Base-by-base conservation (phyloP, 2,329 filamentous ascomycete genomes). In the Phialocephala sp. region DNA sequence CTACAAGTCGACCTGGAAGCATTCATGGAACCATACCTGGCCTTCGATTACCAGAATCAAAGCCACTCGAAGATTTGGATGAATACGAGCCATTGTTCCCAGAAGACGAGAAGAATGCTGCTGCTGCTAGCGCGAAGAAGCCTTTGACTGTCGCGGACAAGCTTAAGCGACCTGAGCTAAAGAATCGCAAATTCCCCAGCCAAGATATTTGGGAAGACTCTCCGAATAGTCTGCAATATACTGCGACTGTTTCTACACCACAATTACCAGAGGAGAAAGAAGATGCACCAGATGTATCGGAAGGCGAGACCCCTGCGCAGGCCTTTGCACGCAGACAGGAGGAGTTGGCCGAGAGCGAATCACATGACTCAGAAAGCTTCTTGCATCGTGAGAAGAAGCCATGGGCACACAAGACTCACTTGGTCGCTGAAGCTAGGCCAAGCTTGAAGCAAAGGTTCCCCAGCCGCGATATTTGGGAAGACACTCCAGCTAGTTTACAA, bases 141-240 rank as follows among this genome's bases (percentile, higher is more conserved):
- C 81, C 80, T 9, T 75, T 83, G 59, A 82, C 82, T n/a, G 79
- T 82, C 37, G 80, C 80, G 37, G 83, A 87, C 65, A 84, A 84
- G 69, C 81, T 88, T 71, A 88, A 87, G 77, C 80, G 82, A 43
- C 80, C 83, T 5, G 81, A 84, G 45, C 68, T 81, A 63, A 83
- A 87, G 69, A 80, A 84, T 67, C 86, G 87, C 69, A 90, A 90
- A 68, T 99, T 99, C 79, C 95, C 95, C 1, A 97, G 94, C 77
- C 91, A 94, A 77, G 95, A 99, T 76, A 87, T 98, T 47, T 99
- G 95, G 95, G 95, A 99, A 80, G 96, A 99, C 77, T 90, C 93
- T 0, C 95, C 96, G 4, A 91, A 89, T 75, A 97, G 93, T 78
- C 83, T 92, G 60, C 89, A 95, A 74, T 88, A 86, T 74, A 89